Evolutionary conservation across 805 yeast species (phyloP), one percentile per base, ranked within the genome.

Genomic region (Pichia kluyveri): DNA sequence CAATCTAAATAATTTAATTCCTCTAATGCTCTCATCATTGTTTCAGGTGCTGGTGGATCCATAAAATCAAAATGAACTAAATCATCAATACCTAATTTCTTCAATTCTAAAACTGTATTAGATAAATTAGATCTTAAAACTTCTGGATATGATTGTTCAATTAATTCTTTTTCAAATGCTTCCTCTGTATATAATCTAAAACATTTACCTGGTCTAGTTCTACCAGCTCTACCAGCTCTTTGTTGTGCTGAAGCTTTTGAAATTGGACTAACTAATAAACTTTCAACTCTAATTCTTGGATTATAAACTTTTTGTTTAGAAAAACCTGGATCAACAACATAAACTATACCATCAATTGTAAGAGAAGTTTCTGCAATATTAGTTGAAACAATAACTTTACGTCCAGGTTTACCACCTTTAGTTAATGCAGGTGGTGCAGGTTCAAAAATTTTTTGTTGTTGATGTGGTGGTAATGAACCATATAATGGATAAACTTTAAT

Each of bases 41-140:
- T 93, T 67, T 91, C 99, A 10, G 99, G 99, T 3, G 98, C 98
- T 14, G 99, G 99, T 8, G 99, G 98, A 62, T 91, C 99, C 96
- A 91, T 91, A 63, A 93, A 91, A 65, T 93, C 99, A 62, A 91
- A 91, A 68, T 91, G 98, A 38, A 93, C 99, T 60, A 91, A 77
- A 69, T 91, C 98, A 62, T 93, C 96, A 54, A 91, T 77, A 14
- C 98, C 98, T 54, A 93, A 76, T 67, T 93, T 93, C 65, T 93
- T 93, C 66, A 91, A 74, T 64, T 93, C 96, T 54, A 91, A 70
- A 36, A 91, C 98, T 0, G 97, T 93, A 26, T 89, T 83, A 7
- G 96, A 83, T 60, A 91, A 75, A 68, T 91, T 91, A 51, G 91
- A 83, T 62, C 98, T 75, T 62, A 93, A 72, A 65, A 91, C 90